Base-by-base conservation (phyloP, 176 grass and related monocot species). In the Tuctoria greenei region DNA sequence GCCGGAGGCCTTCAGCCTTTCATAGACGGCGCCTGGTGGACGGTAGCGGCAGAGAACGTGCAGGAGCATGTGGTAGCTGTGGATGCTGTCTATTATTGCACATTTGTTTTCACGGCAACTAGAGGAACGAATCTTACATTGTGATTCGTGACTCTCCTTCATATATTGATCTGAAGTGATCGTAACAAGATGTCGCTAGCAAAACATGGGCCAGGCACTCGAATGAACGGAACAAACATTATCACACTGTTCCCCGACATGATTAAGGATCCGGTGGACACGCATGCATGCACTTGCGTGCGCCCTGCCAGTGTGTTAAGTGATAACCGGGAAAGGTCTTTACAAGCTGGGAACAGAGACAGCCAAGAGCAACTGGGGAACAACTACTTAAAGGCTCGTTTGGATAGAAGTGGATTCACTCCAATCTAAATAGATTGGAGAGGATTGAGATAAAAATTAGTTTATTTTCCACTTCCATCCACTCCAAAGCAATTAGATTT, bases 21-120 rank as follows among this genome's bases (percentile, higher is more conserved):
- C 73, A 76, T 76, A 76, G 41, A 76, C 60, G 73, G 2, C 46
- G 73, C 10, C 31, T 16, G 17, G 24, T 51, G 40, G 40, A 75
- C 72, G 72, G 40, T 75, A 75, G 72, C 57, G 55, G 6, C 73
- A 21, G 14, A 57, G 25, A 75, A 75, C 57, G 73, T 75, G 73
- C 17, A 62, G 17, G 9, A 7, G 17, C 57, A 75, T 75, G 73
- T 61, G 72, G 56, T 61, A 34, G 56, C 25, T 61, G 40, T 47
- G 40, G 41, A 75, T 62, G 73, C 57, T 75, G 73, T 75, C 57
- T 21, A 75, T 75, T 45, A 61, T 75, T 61, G 25, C 15, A 20
- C 42, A n/a, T 6, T 61, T 62, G 54, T 62, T 62, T 75, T 34
- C 44, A 8, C 17, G 20, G 57, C 57, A 62, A 62, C 14, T 75